phyloP scores from a whole-genome alignment of 2,329 filamentous ascomycete species.

The Gnomoniopsis sp. region DNA sequence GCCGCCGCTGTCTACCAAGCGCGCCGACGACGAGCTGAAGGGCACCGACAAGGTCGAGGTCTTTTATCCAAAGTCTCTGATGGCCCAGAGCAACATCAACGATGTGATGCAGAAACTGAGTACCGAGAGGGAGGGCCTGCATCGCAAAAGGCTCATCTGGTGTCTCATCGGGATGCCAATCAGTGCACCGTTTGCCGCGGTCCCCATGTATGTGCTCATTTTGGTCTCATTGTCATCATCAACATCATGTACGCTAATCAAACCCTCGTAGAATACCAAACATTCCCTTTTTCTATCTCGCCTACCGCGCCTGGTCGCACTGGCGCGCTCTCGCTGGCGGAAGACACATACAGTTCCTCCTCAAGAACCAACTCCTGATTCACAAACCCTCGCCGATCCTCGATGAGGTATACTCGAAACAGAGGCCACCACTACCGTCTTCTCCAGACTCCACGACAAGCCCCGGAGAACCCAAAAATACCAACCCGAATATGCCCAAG shows the following conservation, averaged over 20 bases:
- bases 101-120: conserved; percentile 67
- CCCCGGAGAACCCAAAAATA: conserved; percentile 19
- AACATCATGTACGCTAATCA: conserved; percentile 14
- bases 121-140: conserved; percentile 75
- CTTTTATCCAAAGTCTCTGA: conserved; percentile 69
- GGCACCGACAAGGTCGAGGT: conserved; percentile 67
- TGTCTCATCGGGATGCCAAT: conserved; percentile 81
- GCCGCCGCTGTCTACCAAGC: conserved; percentile 70
- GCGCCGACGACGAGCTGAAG: conserved; percentile 60
- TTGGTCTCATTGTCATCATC: not conserved
- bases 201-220: conserved; percentile 71
- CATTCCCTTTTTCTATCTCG: conserved; percentile 93
- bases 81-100: conserved; percentile 61
- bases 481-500: conserved; percentile 20
- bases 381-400: conserved; percentile 65
- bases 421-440: conserved; percentile 24
- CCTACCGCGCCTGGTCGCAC: conserved; percentile 88
- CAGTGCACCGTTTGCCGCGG: conserved; percentile 73
- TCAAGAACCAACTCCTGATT: conserved; percentile 68
- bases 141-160: conserved; percentile 74
- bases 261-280: conserved; percentile 69
- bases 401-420: conserved; percentile 65
- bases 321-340: conserved; percentile 84
- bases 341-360: conserved; percentile 77
- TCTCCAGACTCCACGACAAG: conserved; percentile 24